Conservation (phyloP, 2,329 filamentous ascomycete species). For the Colletotrichum kahawae region DNA sequence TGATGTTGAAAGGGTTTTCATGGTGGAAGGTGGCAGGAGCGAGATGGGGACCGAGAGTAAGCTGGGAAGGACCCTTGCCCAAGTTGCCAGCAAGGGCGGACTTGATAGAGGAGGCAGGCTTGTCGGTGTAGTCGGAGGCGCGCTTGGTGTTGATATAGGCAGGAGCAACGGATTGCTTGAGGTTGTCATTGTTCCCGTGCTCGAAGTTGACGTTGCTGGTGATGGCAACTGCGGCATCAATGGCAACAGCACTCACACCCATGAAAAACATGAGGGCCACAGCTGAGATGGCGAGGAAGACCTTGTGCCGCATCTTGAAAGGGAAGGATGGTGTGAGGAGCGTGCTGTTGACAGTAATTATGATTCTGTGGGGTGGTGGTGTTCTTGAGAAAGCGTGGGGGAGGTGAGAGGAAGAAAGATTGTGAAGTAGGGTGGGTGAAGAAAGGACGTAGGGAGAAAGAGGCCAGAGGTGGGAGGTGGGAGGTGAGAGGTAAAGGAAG, state of each 20-base stretch:
- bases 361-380: background rate
- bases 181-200: background rate
- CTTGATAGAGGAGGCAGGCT: background rate
- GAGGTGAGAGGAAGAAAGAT: background rate
- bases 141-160: background rate
- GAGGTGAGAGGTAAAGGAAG: too few relatives aligned
- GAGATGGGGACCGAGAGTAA: background rate
- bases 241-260: background rate
- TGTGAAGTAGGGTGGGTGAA: background rate
- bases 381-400: background rate
- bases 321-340: background rate
- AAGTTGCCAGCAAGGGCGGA: background rate
- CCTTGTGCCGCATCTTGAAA: background rate
- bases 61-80: background rate
- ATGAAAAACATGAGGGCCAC: background rate
- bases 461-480: background rate
- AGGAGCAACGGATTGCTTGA: background rate
- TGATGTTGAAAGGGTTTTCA: slow-evolving; percentile 3
- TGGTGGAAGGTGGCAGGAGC: background rate
- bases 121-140: background rate
- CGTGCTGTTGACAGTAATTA: background rate
- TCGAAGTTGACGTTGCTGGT: background rate
- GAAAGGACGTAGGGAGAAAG: background rate
- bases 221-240: background rate
- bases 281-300: background rate